Base-by-base conservation (phyloP, 768 basidiomycete species). In the Mycena pura region DNA sequence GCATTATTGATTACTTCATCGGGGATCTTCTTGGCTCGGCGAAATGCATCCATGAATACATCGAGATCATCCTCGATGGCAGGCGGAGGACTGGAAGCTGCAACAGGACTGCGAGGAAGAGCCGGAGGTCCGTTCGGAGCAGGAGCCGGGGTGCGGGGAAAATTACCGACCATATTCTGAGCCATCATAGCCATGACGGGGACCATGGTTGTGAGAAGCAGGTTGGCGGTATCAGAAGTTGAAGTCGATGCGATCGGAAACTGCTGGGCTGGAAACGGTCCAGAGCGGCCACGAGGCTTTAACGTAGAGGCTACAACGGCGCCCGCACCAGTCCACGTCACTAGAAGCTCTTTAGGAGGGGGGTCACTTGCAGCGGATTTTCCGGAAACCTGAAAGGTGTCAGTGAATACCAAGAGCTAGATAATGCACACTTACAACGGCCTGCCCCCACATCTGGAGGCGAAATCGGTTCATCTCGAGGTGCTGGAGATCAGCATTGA, bases 121-220 rank as follows among this genome's bases (percentile, higher is more conserved):
- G 44, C 2, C 5, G 14, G 17, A 25, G 25, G 43, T 15, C n/a
- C 22, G 11, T 17, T 22, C 2, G 25, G 9, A 24, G 39, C 39
- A 11, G 27, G 39, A 29, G 39, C 39, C 7, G n/a, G n/a, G n/a
- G n/a, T n/a, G n/a, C n/a, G n/a, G n/a, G 48, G 24, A 24, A 38
- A 15, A 10, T 56, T 56, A 21, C 25, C 39, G 5, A 36, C 45
- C 45, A 57, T 38, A 17, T 44, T 54, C 45, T 57, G 44, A 5
- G 45, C 45, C 55, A 57, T 47, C 55, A 57, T 57, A 1, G 55
- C 55, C 27, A 48, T 39, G 17, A 57, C 34, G 2, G 55, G 45
- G 7, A 41, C 45, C 55, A 57, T 47, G 5, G 45, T 22, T 9
- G 55, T 48, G 24, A 47, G n/a, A 29, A 57, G 46, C 2, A 54